Percentiles rank a stretch among this genome's conserved stretches.
These are phyloP conservation scores for Beauveria sp. DNA, from an alignment of 2,329 filamentous ascomycete genomes.

Conservation along the genomic window DNA sequence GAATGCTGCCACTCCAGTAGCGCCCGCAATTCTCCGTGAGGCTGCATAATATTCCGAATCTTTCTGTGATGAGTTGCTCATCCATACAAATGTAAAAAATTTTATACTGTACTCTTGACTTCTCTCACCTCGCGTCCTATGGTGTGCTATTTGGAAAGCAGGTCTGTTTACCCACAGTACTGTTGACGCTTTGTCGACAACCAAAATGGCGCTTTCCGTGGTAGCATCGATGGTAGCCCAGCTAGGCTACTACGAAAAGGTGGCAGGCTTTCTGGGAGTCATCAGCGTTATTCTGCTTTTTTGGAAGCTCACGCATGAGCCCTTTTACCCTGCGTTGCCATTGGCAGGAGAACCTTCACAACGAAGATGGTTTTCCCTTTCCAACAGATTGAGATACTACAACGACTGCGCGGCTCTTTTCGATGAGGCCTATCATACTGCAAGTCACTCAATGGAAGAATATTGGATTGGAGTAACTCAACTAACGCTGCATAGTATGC, in stretches of 20 bases:
- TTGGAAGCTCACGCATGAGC: background rate
- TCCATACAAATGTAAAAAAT: too few relatives aligned
- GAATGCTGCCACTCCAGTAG: background rate
- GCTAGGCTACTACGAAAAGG: background rate
- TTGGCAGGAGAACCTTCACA: background rate
- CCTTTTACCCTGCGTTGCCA: background rate
- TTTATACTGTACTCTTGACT: too few relatives aligned
- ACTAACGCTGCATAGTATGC: conserved; percentile 25
- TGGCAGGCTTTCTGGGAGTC: background rate
- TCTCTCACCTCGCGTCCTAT: background rate
- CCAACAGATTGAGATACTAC: conserved; percentile 17
- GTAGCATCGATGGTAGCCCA: background rate
- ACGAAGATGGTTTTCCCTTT: background rate
- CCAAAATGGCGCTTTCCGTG: background rate
- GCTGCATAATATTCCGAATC: background rate
- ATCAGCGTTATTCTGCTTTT: background rate
- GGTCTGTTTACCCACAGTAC: too few relatives aligned
- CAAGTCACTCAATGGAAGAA: conserved; percentile 7
- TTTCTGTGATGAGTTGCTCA: too few relatives aligned
- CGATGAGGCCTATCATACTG: conserved; percentile 24
- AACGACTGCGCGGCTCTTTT: conserved; percentile 23
- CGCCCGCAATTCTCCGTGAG: background rate
- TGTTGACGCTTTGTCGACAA: background rate
- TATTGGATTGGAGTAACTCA: background rate
- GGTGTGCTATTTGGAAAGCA: too few relatives aligned